Base-by-base conservation (phyloP, 495 filamentous ascomycete species). In the Penicillium turbatum region DNA sequence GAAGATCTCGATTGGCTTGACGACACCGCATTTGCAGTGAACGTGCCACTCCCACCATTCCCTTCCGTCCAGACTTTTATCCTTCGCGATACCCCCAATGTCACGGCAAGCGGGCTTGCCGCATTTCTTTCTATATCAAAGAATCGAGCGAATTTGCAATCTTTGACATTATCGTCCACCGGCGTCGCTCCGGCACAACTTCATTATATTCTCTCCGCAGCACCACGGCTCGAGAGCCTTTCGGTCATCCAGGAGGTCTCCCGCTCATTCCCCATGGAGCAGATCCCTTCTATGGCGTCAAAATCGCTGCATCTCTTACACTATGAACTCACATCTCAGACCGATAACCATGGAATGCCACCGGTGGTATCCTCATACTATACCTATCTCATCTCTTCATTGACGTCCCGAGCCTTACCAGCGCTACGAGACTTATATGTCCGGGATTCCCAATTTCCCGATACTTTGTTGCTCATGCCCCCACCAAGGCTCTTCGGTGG, bases 351-450 rank as follows among this genome's bases (percentile, higher is more conserved):
- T 52, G 78, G 80, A 19, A 79, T 88, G 37, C 73, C 83, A 5
- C 79, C 77, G 16, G 81, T 84, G 7, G 78, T 82, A 0, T 70
- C 76, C 5, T 85, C 83, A 46, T 95, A 96, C 74, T 96, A 98
- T 66, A 74, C 77, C 39, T 96, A 95, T 72, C 82, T 98, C n/a
- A 80, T 90, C 19, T 78, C 79, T 34, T 93, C 88, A 6, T 77
- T 98, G 30, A 81, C 90, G 57, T 78, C 81, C n/a, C 83, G 85
- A 51, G 76, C 79, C 13, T 79, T 98, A 0, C 88, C 91, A 9
- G 76, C 79, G 11, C 80, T 98, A 1, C 74, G 71, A 6, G 77
- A 83, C 16, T 77, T 97, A 24, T 97, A 95, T 68, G 93, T 96
- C 36, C 87, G 89, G 9, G 90, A 96, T 60, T 74, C 85, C 9